These are phyloP conservation scores for Hemerocallis citrina DNA, from an alignment of 106 monocot species.

Conservation along the genomic window DNA sequence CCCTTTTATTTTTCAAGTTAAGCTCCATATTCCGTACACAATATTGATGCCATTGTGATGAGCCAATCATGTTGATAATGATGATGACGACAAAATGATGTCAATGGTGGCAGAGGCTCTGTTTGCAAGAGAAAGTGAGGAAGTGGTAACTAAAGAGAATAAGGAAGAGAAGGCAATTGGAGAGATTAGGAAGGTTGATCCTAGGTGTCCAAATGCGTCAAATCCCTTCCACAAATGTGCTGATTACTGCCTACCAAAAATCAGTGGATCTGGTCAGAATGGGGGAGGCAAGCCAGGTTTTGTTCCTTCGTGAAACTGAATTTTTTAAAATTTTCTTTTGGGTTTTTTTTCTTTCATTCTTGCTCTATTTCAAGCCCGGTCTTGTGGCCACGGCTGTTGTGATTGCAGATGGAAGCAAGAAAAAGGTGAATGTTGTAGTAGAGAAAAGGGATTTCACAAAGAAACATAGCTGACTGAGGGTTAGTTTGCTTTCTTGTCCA, in stretches of 20 bases:
- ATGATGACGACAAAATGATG: background rate
- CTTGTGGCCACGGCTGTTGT: background rate
- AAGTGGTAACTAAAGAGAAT: background rate
- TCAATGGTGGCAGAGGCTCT: background rate
- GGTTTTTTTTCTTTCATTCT: background rate
- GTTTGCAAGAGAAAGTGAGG: constrained; percentile 3
- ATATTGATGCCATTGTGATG: no score
- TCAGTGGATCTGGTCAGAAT: background rate
- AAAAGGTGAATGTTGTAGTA: background rate
- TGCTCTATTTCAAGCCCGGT: background rate
- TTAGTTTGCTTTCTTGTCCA: constrained; percentile 2
- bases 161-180: background rate
- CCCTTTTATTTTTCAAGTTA: no score
- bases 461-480: background rate
- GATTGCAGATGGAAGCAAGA: constrained; percentile 4
- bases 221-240: constrained; percentile 11
- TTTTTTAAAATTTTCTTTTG: no score
- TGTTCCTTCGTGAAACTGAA: background rate
- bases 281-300: background rate
- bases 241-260: constrained; percentile 6
- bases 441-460: constrained; percentile 4
- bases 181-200: constrained; percentile 3
- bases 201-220: constrained; percentile 8
- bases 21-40: no score
- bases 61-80: background rate